Base-by-base conservation (phyloP, 306 rosid species). In the Prunus fruticosa region DNA sequence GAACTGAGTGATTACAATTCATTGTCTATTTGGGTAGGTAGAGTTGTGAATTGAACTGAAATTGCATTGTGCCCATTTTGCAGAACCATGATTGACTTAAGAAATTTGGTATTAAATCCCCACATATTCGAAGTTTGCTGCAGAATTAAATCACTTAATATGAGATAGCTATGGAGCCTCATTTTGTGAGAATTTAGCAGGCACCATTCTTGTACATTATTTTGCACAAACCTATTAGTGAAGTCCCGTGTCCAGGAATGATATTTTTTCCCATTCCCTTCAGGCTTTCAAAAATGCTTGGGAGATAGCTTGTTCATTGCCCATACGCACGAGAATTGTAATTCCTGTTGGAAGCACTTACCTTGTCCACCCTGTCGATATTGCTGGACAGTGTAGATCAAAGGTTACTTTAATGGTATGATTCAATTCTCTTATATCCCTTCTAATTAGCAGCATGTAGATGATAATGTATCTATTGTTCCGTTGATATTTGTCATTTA, bases 381-480 rank as follows among this genome's bases (percentile, higher is more conserved):
- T 92, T 69, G 81, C 78, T 30, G 98, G 98, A 56, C 97, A 95
- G 54, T 94, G 98, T 86, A 84, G 74, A 72, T 89, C 97, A 30
- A 92, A 78, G 87, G 68, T 94, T 72, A 86, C 86, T 71, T 69
- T 90, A 52, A 45, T 52, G 91, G 97, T 93, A 83, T 61, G 86
- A 79, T 66, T 63, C 71, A 20, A 72, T 74, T 66, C 45, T 13
- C 32, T 75, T 47, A 15, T 46, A 14, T 12, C 38, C 16, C 30
- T 76, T 75, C 50, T 30, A 58, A 10, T 12, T 20, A 0, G 30
- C 25, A 4, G 11, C 25, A 23, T 12, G 3, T 45, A 6, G n/a
- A 3, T 56, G 74, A 38, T 8, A 61, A 25, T 80, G 65, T 0
- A 38, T 71, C 5, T 69, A 52, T n/a, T 30, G 19, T 72, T 14